Base-by-base conservation (phyloP, 2,329 filamentous ascomycete genomes). In the Nemania sp. region DNA sequence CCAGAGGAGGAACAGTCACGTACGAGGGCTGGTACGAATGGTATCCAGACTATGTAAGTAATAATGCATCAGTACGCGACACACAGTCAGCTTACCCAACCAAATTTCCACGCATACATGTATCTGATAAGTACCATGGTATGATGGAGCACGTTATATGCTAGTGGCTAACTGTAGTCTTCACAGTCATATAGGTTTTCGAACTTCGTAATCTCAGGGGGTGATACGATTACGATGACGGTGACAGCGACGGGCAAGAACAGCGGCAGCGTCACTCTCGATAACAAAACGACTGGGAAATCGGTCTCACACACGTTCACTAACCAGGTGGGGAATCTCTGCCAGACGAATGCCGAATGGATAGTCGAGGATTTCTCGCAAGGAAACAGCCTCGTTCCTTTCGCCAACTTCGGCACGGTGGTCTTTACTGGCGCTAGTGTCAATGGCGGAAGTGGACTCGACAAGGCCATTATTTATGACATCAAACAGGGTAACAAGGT, bases 1-100 rank as follows among this genome's bases (percentile, higher is more conserved):
- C 84, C 35, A 74, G 80, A 24, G 78, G 80, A 24, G 76, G 65
- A 18, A 53, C 73, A 0, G 80, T 82, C 4, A 79, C 76, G 3
- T 89, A 84, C 73, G 83, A 86, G 63, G 84, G 86, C 22, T 89
- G 87, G 75, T 89, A 87, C 73, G 87, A 89, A 76, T 89, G 87
- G 87, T 88, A 85, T 72, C 87, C 87, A 0, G 83, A 87, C 72
- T 84, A 84, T 71, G 83, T 70, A 61, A 64, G 67, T 67, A 45
- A 49, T 13, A 24, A 26, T n/a, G n/a, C n/a, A 47, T 20, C 20
- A 45, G 13, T n/a, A 45, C 15, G 35, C 32, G n/a, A n/a, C 26
- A n/a, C 24, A 3, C 29, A 20, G 41, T 32, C 24, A 26, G 41
- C 24, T 2, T 45, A 52, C 32, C 8, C 6, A 22, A 35, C 47